Evolutionary conservation across 371 early-diverging fungal genomes (phyloP).

Genomic region (Syncephalastrum contaminatum): DNA sequence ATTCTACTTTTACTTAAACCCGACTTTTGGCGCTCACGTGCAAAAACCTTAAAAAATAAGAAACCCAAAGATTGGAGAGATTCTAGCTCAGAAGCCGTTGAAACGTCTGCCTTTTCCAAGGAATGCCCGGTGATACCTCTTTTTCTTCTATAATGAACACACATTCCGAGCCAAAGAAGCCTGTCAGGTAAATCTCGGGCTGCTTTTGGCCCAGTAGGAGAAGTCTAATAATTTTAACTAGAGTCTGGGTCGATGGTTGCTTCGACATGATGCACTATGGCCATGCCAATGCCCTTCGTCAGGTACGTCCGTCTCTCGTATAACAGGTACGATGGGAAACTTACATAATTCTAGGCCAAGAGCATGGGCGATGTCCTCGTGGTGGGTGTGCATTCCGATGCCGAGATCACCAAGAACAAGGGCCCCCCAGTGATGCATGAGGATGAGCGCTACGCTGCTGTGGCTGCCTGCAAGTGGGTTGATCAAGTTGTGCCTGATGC

Average conservation of each 20-base stretch:
- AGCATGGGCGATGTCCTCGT: slow-evolving; percentile 92
- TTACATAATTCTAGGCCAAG: slow-evolving; percentile 63
- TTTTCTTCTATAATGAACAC: slow-evolving; percentile 9
- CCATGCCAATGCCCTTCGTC: slow-evolving; percentile 95
- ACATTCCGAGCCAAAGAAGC: slow-evolving; percentile 10
- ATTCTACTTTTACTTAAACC: no score
- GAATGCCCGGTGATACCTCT: not conserved
- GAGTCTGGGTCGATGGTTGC: slow-evolving; percentile 92
- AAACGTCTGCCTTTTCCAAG: no score
- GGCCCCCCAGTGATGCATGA: slow-evolving; percentile 96
- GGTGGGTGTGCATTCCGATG: slow-evolving; percentile 95
- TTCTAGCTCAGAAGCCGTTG: no score
- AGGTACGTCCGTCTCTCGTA: slow-evolving; percentile 67
- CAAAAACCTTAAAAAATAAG: no score
- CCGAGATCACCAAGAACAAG: slow-evolving; percentile 89
- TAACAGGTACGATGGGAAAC: no score
- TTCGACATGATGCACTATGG: slow-evolving; percentile 97
- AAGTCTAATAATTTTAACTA: slow-evolving; percentile 9
- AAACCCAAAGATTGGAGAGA: no score
- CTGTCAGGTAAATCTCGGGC: slow-evolving; percentile 7
- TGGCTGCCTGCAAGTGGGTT: slow-evolving; percentile 96
- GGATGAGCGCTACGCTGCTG: slow-evolving; percentile 90
- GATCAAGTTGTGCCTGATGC: slow-evolving; percentile 92
- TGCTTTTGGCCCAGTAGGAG: not conserved
- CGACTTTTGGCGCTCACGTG: no score